Evolutionary conservation across 1,284 basidiomycete genomes (phyloP), one percentile per base, ranked within the genome.

Genomic region (Marasmius oreades): DNA sequence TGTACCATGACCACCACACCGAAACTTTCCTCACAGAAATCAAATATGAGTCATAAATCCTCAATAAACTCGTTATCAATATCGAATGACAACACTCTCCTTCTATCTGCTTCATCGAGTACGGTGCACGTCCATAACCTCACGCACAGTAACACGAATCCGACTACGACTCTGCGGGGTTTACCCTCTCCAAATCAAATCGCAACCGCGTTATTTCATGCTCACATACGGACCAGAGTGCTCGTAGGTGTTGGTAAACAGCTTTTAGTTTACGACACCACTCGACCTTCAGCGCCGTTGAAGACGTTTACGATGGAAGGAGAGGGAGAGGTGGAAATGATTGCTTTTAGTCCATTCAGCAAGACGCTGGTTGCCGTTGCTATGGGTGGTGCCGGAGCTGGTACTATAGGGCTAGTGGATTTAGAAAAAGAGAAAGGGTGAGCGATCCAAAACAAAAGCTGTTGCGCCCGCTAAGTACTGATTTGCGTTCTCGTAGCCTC

Each of bases 361-460:
- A 88, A 85, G 69, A 85, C 82, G 1, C 70, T 90, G 42, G 73
- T 86, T 14, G 83, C 83, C 8, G 76, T 78, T 36, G 80, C 77
- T 1, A 83, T 77, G 46, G 72, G 76, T n/a, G 72, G 70, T 4
- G 47, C 16, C 7, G 26, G 26, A 16, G 26, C 24, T 28, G 85
- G 85, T 0, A 70, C 71, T 33, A 73, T 88, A 12, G 75, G 69
- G 3, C 72, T 90, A 7, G 69, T 90, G 47, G 87, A 90, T 64
- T 66, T 90, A 26, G 86, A 90, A 53, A 90, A 88, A 66, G 87
- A 89, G 59, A 85, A 83, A 63, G 78, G 79, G 86, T 88, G 61
- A 48, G 81, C 70, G 16, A 8, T 39, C 0, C 46, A 37, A 33
- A 51, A 24, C 31, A 59, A 53, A n/a, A 51, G 18, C 2, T 3